Conservation (phyloP, 805 yeast genomes). For the Ogataea corticis region DNA sequence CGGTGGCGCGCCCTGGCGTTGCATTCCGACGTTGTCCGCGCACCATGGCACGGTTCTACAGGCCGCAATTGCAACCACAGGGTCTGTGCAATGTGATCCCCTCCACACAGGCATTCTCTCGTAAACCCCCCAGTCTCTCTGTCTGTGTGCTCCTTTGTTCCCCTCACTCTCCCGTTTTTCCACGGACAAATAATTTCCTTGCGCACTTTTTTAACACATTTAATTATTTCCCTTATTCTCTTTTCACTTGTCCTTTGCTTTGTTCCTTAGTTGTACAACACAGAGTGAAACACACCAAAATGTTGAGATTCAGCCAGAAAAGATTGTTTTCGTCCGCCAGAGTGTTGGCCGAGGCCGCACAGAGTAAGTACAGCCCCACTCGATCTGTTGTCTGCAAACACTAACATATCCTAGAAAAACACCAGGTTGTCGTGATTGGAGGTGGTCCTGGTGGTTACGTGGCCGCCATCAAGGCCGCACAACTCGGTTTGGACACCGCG, state of each 20-base stretch:
- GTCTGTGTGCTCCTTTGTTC: not conserved
- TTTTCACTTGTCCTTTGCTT: not conserved
- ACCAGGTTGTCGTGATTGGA: slow-evolving; percentile 93
- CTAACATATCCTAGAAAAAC: slow-evolving; percentile 43
- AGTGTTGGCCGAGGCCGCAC: slow-evolving; percentile 28
- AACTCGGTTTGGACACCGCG: slow-evolving; percentile 90
- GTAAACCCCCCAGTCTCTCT: not conserved
- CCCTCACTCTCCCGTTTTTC: too few species aligned
- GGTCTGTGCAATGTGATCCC: too few species aligned
- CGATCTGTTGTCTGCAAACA: not conserved
- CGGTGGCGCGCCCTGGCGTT: not conserved
- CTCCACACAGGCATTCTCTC: too few species aligned
- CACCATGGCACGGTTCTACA: too few species aligned
- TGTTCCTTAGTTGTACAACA: not conserved
- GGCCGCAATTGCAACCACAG: too few species aligned
- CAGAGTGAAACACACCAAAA: slow-evolving; percentile 12
- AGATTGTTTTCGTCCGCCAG: slow-evolving; percentile 36
- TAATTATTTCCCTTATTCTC: slow-evolving; percentile 1
- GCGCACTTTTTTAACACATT: not conserved
- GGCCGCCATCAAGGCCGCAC: slow-evolving; percentile 99
- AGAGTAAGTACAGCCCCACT: slow-evolving; percentile 22
- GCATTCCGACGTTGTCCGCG: too few species aligned
- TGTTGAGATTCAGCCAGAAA: slow-evolving; percentile 34
- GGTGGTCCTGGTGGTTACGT: slow-evolving; percentile 99
- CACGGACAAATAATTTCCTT: slow-evolving; percentile 7